Conservation (phyloP, 2,329 filamentous ascomycete species). For the Diplodia seriata region DNA sequence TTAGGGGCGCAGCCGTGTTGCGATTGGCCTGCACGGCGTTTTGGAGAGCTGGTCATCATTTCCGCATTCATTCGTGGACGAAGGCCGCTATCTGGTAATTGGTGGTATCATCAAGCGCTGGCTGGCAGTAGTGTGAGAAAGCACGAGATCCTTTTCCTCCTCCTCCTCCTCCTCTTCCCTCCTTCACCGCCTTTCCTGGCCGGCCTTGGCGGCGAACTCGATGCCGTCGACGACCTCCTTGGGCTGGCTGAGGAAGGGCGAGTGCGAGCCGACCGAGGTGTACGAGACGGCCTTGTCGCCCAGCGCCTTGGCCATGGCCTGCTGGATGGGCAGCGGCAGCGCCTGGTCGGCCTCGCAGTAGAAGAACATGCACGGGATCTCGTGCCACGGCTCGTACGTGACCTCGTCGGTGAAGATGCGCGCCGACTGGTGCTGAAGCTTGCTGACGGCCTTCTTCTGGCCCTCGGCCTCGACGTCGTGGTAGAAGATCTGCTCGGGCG, state of each 20-base stretch:
- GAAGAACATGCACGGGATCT: conserved; percentile 47
- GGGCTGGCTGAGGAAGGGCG: conserved; percentile 52
- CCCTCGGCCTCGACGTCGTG: conserved; percentile 29
- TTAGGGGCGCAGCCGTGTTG: too few species aligned
- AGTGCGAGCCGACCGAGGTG: conserved; percentile 44
- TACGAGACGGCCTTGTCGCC: conserved; percentile 32
- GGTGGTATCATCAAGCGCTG: too few species aligned
- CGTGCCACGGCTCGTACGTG: conserved; percentile 45
- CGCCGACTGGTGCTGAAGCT: conserved; percentile 23
- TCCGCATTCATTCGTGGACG: too few species aligned
- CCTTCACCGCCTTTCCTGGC: conserved; percentile 16
- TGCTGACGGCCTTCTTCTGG: conserved; percentile 16
- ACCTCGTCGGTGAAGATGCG: conserved; percentile 35
- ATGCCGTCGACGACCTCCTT: conserved; percentile 42
- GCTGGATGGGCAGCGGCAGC: conserved; percentile 44
- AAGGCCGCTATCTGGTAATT: too few species aligned
- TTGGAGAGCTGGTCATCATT: too few species aligned
- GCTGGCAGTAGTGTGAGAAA: too few species aligned
- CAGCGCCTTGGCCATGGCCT: conserved; percentile 43
- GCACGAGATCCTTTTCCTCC: too few species aligned
- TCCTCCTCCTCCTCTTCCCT: too few species aligned
- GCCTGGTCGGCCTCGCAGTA: conserved; percentile 48
- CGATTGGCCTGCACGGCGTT: too few species aligned
- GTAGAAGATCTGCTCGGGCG: conserved; percentile 29
- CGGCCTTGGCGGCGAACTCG: conserved; percentile 27